Evolutionary conservation across 306 rosid genomes (phyloP), one percentile per base, ranked within the genome.

Genomic region (Ceratonia siliqua): DNA sequence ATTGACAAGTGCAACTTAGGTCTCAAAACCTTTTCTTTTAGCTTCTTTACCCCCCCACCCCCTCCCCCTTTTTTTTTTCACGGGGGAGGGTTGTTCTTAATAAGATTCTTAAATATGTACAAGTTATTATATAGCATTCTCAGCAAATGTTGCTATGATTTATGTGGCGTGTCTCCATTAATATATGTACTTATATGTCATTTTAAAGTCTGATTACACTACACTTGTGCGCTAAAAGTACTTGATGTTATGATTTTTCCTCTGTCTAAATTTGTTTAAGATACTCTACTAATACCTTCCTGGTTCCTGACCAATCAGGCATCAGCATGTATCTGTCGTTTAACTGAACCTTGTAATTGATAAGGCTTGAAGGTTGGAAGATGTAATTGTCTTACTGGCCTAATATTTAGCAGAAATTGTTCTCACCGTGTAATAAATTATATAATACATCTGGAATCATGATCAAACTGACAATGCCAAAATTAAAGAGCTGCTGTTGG

Each of bases 281-380:
- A n/a, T 58, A 28, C 22, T 68, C 11, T 36, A 25, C 36, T 46
- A 49, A 28, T 49, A 43, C 62, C 62, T 68, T 57, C 75, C 61
- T 70, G n/a, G 3, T 68, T 57, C 75, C 61, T 70, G n/a, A 5
- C 11, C 7, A 6, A 53, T 27, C 12, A 62, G 42, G 62, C 53
- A 39, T 30, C 24, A n/a, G 55, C 49, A 20, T 11, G 14, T 58
- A 62, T 54, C 32, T 18, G 14, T 59, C 25, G 36, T 27, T 15
- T 49, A 77, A 35, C 21, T 46, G 17, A 62, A 13, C 35, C 25
- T 15, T 59, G 55, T 78, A 27, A 61, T 35, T 50, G 32, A 63
- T 35, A 30, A 62, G 49, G 56, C 14, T 33, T 35, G 45, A 21
- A 1, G n/a, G 57, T 58, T 57, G 62, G 75, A 66, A 73, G 67